phyloP scores from a whole-genome alignment of 768 basidiomycete genomes.

The Leccinum longicurvipes region DNA sequence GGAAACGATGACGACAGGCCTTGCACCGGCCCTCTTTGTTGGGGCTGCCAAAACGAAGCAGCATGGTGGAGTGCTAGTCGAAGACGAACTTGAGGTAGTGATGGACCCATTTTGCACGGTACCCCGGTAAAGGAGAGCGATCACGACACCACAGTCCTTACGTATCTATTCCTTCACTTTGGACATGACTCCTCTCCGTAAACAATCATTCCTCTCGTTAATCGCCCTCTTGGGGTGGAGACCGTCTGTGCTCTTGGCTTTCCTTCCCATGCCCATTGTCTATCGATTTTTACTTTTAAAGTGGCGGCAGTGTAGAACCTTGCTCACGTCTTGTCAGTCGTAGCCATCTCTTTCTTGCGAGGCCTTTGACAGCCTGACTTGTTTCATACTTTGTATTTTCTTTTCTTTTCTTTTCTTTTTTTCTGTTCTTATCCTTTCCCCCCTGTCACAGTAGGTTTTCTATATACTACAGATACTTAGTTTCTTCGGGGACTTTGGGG shows the following conservation, averaged over 20 bases:
- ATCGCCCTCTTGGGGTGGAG: slow-evolving; percentile 9
- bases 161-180: slow-evolving; percentile 33
- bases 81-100: slow-evolving; percentile 12
- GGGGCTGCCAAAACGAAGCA: slow-evolving; percentile 12
- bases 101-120: slow-evolving; percentile 24
- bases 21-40: slow-evolving; percentile 10
- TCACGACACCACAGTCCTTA: slow-evolving; percentile 23
- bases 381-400: slow-evolving; percentile 4
- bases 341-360: neutral
- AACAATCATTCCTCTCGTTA: slow-evolving; percentile 19
- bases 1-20: slow-evolving; percentile 18
- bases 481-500: slow-evolving; percentile 8
- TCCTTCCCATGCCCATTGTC: neutral
- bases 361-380: slow-evolving; percentile 8
- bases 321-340: slow-evolving; percentile 1
- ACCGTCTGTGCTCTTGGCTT: slow-evolving; percentile 5
- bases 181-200: slow-evolving; percentile 22
- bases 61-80: slow-evolving; percentile 13
- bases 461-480: slow-evolving; percentile 17
- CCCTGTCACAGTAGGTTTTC: slow-evolving; percentile 23
- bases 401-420: neutral
- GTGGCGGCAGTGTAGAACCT: slow-evolving; percentile 2
- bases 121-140: slow-evolving; percentile 22
- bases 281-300: neutral
- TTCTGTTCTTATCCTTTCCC: neutral